Evolutionary conservation across 805 yeast species (phyloP), one percentile per base, ranked within the genome.

Genomic region (Candida palmyrensis): DNA sequence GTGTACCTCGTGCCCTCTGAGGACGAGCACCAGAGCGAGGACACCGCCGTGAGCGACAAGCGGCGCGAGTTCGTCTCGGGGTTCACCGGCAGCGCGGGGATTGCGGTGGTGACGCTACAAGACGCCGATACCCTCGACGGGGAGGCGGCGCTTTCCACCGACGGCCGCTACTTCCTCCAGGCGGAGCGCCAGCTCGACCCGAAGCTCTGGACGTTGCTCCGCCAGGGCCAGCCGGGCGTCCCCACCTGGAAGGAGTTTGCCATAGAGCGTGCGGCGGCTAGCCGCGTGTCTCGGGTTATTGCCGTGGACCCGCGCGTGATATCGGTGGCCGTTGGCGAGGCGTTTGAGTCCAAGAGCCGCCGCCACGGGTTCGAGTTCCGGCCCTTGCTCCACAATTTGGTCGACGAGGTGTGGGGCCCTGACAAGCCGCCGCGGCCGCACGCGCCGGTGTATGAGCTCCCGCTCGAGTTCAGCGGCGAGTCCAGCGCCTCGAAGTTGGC

Each of bases 11-110:
- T 85, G 7, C 87, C 90, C 14, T 79, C 94, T 25, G 96, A 87
- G 53, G 98, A 90, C 53, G 95, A 85, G 47, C 98, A 90, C 56
- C 90, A 83, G 55, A 78, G 89, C 18, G 98, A 90, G 60, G 89
- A 89, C 48, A 90, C 90, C 6, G 73, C 92, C 0, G 62, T 71
- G 1, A 75, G 81, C 10, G 97, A 90, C 55, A 85, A 82, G 52
- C 75, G 96, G 45, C 69, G 97, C 37, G 82, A 76, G 35, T 90
- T 71, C 47, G 82, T 90, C 18, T 73, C 89, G 5, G 97, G 88
- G 0, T 90, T 90, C 60, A 82, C 90, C 9, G 98, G 97, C 1
- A 79, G 90, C 30, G 95, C 97, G 2, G 98, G 97, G 16, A 65
- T 86, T 15, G 97, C 96, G 1, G 72, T 92, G n/a, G 71, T 90